Evolutionary conservation across 1,139 yeast species (phyloP).

Genomic region (Blastobotrys arbuscula): DNA sequence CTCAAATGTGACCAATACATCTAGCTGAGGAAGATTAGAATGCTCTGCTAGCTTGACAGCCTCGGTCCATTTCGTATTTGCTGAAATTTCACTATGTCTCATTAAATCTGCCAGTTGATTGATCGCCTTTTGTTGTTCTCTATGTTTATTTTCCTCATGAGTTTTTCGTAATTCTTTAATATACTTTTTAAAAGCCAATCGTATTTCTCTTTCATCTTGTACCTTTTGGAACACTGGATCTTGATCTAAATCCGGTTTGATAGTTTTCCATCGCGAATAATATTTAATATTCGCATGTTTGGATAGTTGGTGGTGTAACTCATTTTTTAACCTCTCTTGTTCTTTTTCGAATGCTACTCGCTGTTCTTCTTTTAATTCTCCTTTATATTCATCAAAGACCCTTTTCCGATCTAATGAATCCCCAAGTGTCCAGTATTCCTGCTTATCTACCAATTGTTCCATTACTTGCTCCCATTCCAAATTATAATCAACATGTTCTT

Average conservation of each 20-base stretch:
- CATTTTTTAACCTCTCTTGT: conserved; percentile 47
- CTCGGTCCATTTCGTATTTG: conserved; percentile 41
- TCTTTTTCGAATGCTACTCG: conserved; percentile 46
- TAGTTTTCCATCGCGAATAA: conserved; percentile 63
- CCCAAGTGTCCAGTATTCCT: conserved; percentile 63
- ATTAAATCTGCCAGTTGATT: conserved; percentile 30
- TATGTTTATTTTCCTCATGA: conserved; percentile 28
- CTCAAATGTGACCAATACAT: conserved; percentile 53
- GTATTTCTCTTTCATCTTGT: conserved; percentile 20
- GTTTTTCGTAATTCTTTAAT: conserved; percentile 39
- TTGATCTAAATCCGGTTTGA: conserved; percentile 45
- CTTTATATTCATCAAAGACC: conserved; percentile 60
- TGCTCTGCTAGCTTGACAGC: conserved; percentile 43
- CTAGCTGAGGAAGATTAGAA: conserved; percentile 54
- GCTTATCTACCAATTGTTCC: conserved; percentile 50
- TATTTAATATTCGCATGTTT: conserved; percentile 42
- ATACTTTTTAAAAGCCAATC: conserved; percentile 47
- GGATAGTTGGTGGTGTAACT: conserved; percentile 47
- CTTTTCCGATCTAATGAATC: conserved; percentile 58
- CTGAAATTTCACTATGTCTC: conserved; percentile 29
- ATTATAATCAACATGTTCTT: conserved; percentile 15
- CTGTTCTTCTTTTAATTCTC: conserved; percentile 44
- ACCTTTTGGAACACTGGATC: conserved; percentile 55
- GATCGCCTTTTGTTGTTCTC: conserved; percentile 23
- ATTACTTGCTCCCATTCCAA: conserved; percentile 74